These are phyloP conservation scores for Cladosporium sp. DNA, from an alignment of 2,329 filamentous ascomycete genomes.

Conservation along the genomic window DNA sequence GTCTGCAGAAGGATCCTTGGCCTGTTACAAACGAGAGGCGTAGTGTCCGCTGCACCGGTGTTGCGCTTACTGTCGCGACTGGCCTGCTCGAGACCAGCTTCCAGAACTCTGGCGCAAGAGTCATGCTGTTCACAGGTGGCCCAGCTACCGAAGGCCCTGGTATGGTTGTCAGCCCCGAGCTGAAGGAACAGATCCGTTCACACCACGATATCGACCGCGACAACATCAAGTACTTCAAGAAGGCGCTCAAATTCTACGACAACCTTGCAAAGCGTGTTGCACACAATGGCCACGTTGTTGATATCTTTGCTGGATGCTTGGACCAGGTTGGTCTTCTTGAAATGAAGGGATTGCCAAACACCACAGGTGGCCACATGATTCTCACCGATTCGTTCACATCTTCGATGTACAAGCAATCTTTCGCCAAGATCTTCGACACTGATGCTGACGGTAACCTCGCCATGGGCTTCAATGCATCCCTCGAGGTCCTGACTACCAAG, in stretches of 20 bases:
- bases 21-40: conserved; percentile 91
- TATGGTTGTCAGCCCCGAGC: conserved; percentile 91
- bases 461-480: conserved; percentile 96
- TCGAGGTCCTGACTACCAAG: conserved; percentile 95
- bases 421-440: conserved; percentile 94
- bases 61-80: conserved; percentile 92
- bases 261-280: conserved; percentile 87
- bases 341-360: conserved; percentile 97
- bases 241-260: conserved; percentile 97
- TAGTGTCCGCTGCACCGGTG: conserved; percentile 85
- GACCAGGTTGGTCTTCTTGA: conserved; percentile 96
- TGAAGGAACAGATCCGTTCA: conserved; percentile 93
- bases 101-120: conserved; percentile 87
- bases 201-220: conserved; percentile 98
- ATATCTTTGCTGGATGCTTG: conserved; percentile 95
- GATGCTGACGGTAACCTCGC: conserved; percentile 89
- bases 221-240: conserved; percentile 99
- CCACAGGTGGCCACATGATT: conserved; percentile 96
- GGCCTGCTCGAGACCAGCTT: conserved; percentile 91
- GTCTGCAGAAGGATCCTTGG: conserved; percentile 96
- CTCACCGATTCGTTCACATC: conserved; percentile 97
- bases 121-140: conserved; percentile 96
- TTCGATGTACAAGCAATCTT: conserved; percentile 99
- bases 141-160: conserved; percentile 94
- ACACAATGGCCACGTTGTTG: conserved; percentile 94